A percentile compares a stretch with the other conserved stretches of the same genome.
These are phyloP conservation scores for Craterostigma plantagineum DNA, from an alignment of 257 asterid species.

Conservation along the genomic window DNA sequence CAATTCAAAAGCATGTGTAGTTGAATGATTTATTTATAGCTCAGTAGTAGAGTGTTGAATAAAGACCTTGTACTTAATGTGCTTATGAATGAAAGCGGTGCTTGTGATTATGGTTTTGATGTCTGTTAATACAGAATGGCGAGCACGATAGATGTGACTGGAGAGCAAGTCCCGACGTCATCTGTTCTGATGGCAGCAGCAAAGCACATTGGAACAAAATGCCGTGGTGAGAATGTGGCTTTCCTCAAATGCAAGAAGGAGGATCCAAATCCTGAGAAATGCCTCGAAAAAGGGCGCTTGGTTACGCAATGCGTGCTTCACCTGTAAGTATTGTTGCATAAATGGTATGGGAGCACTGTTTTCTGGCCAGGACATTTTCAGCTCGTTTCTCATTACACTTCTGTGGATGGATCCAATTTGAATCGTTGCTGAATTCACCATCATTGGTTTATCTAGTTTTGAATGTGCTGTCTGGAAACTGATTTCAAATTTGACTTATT, in stretches of 20 bases:
- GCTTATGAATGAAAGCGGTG: too few species aligned
- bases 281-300: conserved; percentile 48
- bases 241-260: conserved; percentile 48
- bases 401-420: too few species aligned
- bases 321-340: conserved; percentile 25
- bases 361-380: background rate
- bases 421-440: too few species aligned
- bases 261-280: conserved; percentile 54
- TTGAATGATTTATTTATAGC: too few species aligned
- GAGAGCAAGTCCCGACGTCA: conserved; percentile 44
- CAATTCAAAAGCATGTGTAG: too few species aligned
- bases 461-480: too few species aligned
- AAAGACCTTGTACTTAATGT: too few species aligned
- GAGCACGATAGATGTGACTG: conserved; percentile 23
- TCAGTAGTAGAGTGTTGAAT: too few species aligned
- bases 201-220: conserved; percentile 42
- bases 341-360: background rate
- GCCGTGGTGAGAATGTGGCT: conserved; percentile 43
- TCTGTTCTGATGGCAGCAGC: conserved; percentile 46
- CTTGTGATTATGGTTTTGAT: too few species aligned
- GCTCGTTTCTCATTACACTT: too few species aligned
- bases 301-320: conserved; percentile 44
- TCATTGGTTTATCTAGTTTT: too few species aligned
- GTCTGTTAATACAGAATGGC: conserved; percentile 27
- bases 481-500: too few species aligned